Base-by-base conservation (phyloP, 2,329 filamentous ascomycete genomes). In the Myriosclerotinia curreyana region DNA sequence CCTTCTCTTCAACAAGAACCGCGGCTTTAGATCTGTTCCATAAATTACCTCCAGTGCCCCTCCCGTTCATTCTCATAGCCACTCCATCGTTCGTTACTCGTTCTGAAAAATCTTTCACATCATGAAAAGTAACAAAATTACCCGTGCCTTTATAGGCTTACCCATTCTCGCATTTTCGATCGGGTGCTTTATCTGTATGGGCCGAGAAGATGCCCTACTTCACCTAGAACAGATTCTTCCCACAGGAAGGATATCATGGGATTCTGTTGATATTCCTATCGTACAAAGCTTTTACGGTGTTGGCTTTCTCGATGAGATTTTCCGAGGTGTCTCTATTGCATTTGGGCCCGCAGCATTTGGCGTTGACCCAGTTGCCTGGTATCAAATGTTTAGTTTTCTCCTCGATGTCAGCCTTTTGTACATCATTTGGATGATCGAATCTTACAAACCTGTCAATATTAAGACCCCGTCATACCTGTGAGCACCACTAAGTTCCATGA, bases 371-470 rank as follows among this genome's bases (percentile, higher is more conserved):
- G 51, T 53, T 11, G 25, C 25, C 17, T 53, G 51, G 31, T 53
- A 53, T 36, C 51, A 53, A n/a, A n/a, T 53, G 51, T 36, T n/a
- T 22, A 34, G 17, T 14, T 36, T 53, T 34, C 51, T 53, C 8
- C 31, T 38, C 5, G 31, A 53, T 53, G 31, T 38, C 51, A 22
- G 51, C n/a, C 31, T 53, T 20, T 12, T 34, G 11, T 34, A 53
- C 31, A 53, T n/a, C 17, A 53, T 53, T n/a, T 36, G 5, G 14
- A 53, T 53, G 28, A 53, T 53, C 50, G 28, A 53, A 53, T 53
- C 50, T 20, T 36, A 36, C 34, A 36, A 53, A 20, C 28, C 28
- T 31, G 50, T n/a, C 8, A 53, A 53, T 53, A 15, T 11, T 34
- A 36, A 15, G 50, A 53, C 50, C 15, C 28, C 50, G 11, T 31